These are phyloP conservation scores for Epichloe sylvatica DNA, from an alignment of 2,329 filamentous ascomycete species.

Conservation along the genomic window DNA sequence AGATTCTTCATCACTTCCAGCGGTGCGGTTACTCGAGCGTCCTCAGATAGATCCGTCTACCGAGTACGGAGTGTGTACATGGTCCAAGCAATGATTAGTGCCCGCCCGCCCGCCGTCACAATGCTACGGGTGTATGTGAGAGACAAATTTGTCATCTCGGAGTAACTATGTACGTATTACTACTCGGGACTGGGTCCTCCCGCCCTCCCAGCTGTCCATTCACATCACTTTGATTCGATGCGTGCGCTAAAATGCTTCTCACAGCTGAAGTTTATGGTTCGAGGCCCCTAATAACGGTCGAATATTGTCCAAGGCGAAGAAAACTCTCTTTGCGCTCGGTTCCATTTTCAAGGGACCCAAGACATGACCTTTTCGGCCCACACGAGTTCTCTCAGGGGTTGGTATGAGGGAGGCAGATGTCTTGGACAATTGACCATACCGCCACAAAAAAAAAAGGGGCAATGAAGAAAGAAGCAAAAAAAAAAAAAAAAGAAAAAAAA, in stretches of 20 bases:
- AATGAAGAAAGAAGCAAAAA: not conserved
- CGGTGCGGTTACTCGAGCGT: not conserved
- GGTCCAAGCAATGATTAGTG: not conserved
- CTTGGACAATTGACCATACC: not conserved
- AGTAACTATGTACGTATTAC: not conserved
- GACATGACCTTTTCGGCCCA: not conserved
- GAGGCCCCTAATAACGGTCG: no score
- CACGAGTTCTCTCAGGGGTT: not conserved
- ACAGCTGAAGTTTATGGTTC: no score
- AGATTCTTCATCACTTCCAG: slow-evolving; percentile 4
- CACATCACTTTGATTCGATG: not conserved
- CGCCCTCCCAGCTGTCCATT: not conserved
- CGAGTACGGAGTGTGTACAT: not conserved
- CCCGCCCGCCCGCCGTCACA: not conserved
- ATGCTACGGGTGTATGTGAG: not conserved
- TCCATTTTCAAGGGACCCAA: not conserved
- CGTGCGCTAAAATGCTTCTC: not conserved
- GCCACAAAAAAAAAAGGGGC: not conserved
- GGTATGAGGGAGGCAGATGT: not conserved
- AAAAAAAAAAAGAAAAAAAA: not conserved
- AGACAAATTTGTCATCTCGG: not conserved
- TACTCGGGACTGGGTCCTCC: no score
- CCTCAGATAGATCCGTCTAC: not conserved
- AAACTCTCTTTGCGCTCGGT: not conserved
- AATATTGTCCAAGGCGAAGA: no score